Evolutionary conservation across 2,329 filamentous ascomycete genomes (phyloP), one percentile per base, ranked within the genome.

Genomic region (Colletotrichum lentis): DNA sequence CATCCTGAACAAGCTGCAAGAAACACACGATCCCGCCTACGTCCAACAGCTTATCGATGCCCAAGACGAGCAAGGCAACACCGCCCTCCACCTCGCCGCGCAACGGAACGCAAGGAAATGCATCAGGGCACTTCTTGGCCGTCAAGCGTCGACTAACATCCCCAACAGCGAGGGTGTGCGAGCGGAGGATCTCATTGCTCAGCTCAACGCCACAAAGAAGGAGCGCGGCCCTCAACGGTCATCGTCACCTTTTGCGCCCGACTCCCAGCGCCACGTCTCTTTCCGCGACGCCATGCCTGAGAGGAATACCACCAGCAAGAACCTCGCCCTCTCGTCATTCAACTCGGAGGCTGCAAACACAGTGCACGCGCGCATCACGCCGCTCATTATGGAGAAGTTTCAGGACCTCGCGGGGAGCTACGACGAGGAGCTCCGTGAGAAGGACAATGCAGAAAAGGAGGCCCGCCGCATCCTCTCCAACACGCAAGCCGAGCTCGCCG

Each of bases 31-130:
- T 5, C 90, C 90, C 10, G 88, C 90, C 64, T 89, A 92, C 64
- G 88, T 98, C 55, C 92, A 94, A 69, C 84, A 88, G 55, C 80
- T 98, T 12, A 82, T 99, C 12, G 93, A 97, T 73, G 86, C 89
- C 10, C 92, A 94, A 75, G 95, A 99, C 77, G 83, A 90, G 35
- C 90, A 94, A 47, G 95, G 95, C 47, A 96, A 99, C 77, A 98
- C 96, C 0, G 94, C 96, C 3, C 79, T 91, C 59, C 89, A 91
- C 69, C 81, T 91, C 8, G 88, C 89, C 0, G 93, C 95, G 11
- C 90, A 94, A 74, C 90, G 93, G 65, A 93, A 94, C 64, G 93
- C 95, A 20, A 90, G 94, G 52, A 97, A 98, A 73, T 96, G 94
- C 72, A 90, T 97, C 64, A 91, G 96, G 80, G 84, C 90, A 82